phyloP scores from a whole-genome alignment of 2,329 filamentous ascomycete genomes.

The Chrysoporthe puriensis region DNA sequence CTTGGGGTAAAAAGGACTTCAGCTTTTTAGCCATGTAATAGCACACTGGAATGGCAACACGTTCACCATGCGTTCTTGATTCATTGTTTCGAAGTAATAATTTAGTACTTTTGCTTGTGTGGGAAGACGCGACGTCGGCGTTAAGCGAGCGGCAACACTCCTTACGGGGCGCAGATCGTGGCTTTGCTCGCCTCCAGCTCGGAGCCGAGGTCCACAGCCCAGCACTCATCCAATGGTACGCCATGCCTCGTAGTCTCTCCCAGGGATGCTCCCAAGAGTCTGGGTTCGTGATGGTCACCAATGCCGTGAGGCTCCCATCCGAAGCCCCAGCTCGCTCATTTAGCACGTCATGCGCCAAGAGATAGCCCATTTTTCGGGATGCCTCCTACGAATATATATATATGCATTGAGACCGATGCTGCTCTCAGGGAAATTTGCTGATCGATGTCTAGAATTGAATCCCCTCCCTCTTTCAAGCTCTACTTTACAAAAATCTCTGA shows the following conservation, averaged over 20 bases:
- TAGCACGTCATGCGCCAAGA: slow-evolving; percentile 8
- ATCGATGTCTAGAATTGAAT: not conserved
- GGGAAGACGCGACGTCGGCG: slow-evolving; percentile 4
- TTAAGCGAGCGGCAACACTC: not conserved
- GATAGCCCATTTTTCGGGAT: not conserved
- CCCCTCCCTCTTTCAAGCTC: not conserved
- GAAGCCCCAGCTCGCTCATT: not conserved
- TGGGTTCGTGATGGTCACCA: not conserved
- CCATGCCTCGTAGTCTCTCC: not conserved
- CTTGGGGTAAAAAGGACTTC: not conserved
- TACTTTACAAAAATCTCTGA: not conserved
- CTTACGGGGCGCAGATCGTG: slow-evolving; percentile 1
- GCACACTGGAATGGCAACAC: not conserved
- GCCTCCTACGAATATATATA: not conserved
- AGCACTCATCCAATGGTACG: not conserved
- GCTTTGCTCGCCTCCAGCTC: not conserved
- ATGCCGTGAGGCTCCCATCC: not conserved
- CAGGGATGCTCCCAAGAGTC: slow-evolving; percentile 7
- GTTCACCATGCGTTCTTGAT: not conserved
- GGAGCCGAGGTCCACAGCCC: slow-evolving; percentile 9
- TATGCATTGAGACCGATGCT: not conserved
- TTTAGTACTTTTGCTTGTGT: not conserved
- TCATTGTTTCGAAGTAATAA: not conserved
- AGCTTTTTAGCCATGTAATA: not conserved
- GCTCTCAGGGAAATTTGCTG: too few relatives aligned